phyloP scores from a whole-genome alignment of 306 rosid genomes.

The Lathyrus tuberosus region DNA sequence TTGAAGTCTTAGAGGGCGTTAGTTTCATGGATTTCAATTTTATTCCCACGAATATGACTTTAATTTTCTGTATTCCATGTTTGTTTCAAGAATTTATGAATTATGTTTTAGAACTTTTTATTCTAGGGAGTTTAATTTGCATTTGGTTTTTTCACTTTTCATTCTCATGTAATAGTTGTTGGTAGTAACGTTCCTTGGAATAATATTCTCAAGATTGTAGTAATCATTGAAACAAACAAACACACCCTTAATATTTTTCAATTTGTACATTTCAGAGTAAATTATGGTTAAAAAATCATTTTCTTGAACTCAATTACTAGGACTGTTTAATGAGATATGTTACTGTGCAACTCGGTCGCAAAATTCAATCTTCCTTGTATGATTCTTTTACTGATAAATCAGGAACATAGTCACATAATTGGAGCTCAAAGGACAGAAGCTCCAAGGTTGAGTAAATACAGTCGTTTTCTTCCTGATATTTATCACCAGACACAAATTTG shows the following conservation, averaged over 20 bases:
- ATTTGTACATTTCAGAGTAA: neutral
- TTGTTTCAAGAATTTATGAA: too few relatives aligned
- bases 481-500: slow-evolving; percentile 76
- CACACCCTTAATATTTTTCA: neutral
- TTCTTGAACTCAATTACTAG: slow-evolving; percentile 23
- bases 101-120: too few relatives aligned
- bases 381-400: slow-evolving; percentile 47
- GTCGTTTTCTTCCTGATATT: slow-evolving; percentile 57
- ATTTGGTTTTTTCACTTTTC: too few relatives aligned
- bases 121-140: too few relatives aligned
- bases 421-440: slow-evolving; percentile 67
- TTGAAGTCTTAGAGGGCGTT: too few relatives aligned
- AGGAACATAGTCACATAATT: slow-evolving; percentile 65
- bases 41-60: too few relatives aligned
- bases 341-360: slow-evolving; percentile 9
- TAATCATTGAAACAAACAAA: too few relatives aligned
- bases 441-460: slow-evolving; percentile 49
- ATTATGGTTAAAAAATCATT: slow-evolving; percentile 14
- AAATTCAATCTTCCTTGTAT: slow-evolving; percentile 43
- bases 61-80: too few relatives aligned
- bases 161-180: too few relatives aligned
- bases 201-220: too few relatives aligned
- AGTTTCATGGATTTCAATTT: too few relatives aligned
- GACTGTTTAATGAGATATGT: neutral
- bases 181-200: too few relatives aligned